Base-by-base conservation (phyloP, 1,284 basidiomycete genomes). In the Boletus calvinii region DNA sequence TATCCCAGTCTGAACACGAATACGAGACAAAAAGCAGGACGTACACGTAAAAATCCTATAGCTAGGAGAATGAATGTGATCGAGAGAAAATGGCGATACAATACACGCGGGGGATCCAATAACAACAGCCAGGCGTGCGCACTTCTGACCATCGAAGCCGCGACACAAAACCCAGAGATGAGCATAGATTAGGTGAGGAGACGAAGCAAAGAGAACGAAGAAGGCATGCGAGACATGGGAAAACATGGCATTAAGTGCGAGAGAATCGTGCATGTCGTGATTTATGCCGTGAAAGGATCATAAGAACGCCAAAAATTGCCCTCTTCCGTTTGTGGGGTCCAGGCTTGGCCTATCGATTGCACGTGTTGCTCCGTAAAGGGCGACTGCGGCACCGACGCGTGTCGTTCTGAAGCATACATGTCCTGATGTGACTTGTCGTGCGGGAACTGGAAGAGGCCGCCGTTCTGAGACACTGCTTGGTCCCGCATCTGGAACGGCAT, bases 271-370 rank as follows among this genome's bases (percentile, higher is more conserved):
- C 9, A 18, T 13, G 31, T 60, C 43, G 29, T 52, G 40, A 48
- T 15, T 63, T 51, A 58, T 48, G 59, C 35, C 46, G 63, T 50
- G 46, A 65, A 67, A 13, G 50, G 53, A 18, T 66, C 65, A 47
- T 65, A 67, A 42, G 62, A 15, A 40, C 55, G 65, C 63, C 63
- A 64, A 36, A 59, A 67, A 24, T 53, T 40, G 37, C 17, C 36
- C 18, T 56, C 61, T 20, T 67, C 64, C 3, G 59, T 4, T 53
- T 65, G 65, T 3, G 57, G 54, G 1, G 56, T 47, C 63, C 63
- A 64, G 4, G 50, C 18, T 32, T 55, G 56, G 1, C 50, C 15
- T 26, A 67, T 60, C 17, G 59, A 29, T 15, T 57, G 62, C 12
- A 47, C 17, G 22, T 61, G 61, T 15, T 52, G 52, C 31, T 62